These are phyloP conservation scores for Herpetomonas muscarum DNA, from an alignment of 208 protist genomes.

Conservation along the genomic window DNA sequence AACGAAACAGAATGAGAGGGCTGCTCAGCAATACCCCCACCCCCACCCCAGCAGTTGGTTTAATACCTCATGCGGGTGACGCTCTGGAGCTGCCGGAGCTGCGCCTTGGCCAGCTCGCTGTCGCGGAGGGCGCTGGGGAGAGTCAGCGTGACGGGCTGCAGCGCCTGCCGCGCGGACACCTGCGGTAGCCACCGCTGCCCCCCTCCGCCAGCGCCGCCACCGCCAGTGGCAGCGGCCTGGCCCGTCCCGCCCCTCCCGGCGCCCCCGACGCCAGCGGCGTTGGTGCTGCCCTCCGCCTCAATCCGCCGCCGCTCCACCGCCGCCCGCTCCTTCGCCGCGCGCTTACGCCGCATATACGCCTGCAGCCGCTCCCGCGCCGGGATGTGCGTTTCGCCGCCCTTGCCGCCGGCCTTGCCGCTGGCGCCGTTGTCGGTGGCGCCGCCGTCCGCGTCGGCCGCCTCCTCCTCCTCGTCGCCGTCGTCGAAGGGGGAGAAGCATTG, in stretches of 20 bases:
- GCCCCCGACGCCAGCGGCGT: not conserved
- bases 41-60: not conserved
- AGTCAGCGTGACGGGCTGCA: slow-evolving; percentile 50
- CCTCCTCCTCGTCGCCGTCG: not conserved
- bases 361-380: slow-evolving; percentile 24
- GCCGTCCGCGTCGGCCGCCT: not conserved
- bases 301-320: slow-evolving; percentile 7
- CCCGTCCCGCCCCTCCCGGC: not conserved
- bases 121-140: slow-evolving; percentile 38
- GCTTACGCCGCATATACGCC: slow-evolving; percentile 7
- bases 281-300: slow-evolving; percentile 1
- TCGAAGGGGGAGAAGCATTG: not conserved
- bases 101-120: slow-evolving; percentile 28
- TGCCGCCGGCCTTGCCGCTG: not conserved
- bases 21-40: not conserved
- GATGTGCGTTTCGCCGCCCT: not conserved
- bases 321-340: slow-evolving; percentile 15
- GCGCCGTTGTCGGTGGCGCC: not conserved
- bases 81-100: slow-evolving; percentile 37
- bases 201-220: slow-evolving; percentile 9
- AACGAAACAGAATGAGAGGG: too few relatives aligned
- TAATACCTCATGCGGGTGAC: slow-evolving; percentile 7
- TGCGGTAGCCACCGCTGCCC: slow-evolving; percentile 19
- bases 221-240: not conserved
- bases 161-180: slow-evolving; percentile 31